A percentile compares a stretch with the other conserved stretches of the same genome.
phyloP scores from a whole-genome alignment of 768 basidiomycete species.

The Fomitopsis pulvina region DNA sequence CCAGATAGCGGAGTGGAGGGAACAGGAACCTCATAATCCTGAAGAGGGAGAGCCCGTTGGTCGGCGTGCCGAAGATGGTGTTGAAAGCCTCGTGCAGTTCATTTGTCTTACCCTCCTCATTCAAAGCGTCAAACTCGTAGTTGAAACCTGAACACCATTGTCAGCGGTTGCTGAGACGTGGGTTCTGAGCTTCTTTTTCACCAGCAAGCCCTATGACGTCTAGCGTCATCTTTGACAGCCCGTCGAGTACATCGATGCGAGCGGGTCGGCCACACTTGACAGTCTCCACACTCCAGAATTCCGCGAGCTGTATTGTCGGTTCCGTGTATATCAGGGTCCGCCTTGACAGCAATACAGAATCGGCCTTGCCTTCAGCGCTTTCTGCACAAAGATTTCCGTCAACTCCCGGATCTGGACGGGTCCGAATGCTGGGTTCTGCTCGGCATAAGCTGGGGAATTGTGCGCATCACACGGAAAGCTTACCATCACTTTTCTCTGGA shows the following conservation, averaged over 20 bases:
- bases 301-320: conserved; percentile 12
- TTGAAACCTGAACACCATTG: conserved; percentile 26
- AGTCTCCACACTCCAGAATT: conserved; percentile 23
- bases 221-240: conserved; percentile 30
- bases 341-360: not conserved
- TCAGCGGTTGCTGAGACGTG: no score
- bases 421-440: conserved; percentile 63
- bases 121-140: conserved; percentile 29
- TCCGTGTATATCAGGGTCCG: not conserved
- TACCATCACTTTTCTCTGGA: no score
- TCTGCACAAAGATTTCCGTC: conserved; percentile 49
- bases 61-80: conserved; percentile 4
- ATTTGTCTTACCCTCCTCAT: conserved; percentile 17
- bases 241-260: conserved; percentile 26
- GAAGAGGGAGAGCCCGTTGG: not conserved
- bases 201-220: conserved; percentile 38
- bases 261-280: conserved; percentile 16
- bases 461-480: conserved; percentile 54
- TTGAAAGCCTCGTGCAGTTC: conserved; percentile 26
- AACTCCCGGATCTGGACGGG: conserved; percentile 50
- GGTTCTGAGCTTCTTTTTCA: not conserved
- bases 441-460: not conserved
- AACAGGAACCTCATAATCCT: conserved; percentile 7
- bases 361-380: conserved; percentile 38
- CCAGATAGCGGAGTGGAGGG: conserved; percentile 18